Percentiles rank a stretch among this genome's conserved stretches.
phyloP scores from a whole-genome alignment of 306 rosid species.

The Inga oerstediana region DNA sequence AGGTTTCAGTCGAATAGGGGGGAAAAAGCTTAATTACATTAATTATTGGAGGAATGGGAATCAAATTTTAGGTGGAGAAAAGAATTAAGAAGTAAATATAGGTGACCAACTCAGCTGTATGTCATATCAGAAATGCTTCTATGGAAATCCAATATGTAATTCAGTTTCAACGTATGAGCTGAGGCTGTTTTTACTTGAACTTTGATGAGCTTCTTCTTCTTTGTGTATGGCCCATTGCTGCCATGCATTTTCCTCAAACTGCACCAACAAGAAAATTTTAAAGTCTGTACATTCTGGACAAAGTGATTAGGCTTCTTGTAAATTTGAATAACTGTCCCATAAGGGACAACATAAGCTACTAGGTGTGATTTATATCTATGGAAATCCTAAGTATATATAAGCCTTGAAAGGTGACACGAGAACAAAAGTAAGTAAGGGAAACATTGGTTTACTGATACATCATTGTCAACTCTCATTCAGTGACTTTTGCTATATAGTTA shows the following conservation, averaged over 20 bases:
- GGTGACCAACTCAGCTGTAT: background rate
- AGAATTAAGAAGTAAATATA: no score
- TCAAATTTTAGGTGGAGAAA: background rate
- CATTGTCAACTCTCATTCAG: no score
- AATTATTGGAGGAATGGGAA: background rate
- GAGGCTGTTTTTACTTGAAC: conserved; percentile 20
- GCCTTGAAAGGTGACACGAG: background rate
- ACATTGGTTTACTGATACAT: no score
- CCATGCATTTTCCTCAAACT: background rate
- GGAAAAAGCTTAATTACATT: no score
- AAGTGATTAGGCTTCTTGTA: background rate
- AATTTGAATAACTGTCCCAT: no score
- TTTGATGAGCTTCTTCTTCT: conserved; percentile 5
- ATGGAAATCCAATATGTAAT: conserved; percentile 51
- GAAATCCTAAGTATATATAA: background rate
- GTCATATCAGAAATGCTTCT: conserved; percentile 29
- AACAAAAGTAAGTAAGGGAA: background rate
- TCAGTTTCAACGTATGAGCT: conserved; percentile 42
- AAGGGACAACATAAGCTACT: no score
- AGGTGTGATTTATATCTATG: background rate
- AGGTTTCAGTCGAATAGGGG: no score
- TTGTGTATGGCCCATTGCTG: conserved; percentile 25
- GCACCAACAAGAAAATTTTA: conserved; percentile 8
- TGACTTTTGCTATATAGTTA: no score
- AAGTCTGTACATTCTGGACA: background rate